These are phyloP conservation scores for Yarrowia keelungensis DNA, from an alignment of 805 yeast genomes.

Conservation along the genomic window DNA sequence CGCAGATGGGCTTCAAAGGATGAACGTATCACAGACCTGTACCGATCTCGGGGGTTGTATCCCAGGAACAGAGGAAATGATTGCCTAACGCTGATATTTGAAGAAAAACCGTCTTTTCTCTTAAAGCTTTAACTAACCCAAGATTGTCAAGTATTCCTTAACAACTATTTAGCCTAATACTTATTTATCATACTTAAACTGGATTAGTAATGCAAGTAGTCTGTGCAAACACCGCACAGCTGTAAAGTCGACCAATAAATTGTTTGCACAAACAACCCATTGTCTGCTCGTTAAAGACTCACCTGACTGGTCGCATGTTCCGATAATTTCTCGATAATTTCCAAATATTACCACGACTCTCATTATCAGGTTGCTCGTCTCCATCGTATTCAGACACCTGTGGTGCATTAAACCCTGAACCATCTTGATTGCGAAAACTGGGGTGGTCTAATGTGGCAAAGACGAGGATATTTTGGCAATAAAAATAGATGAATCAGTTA, in stretches of 20 bases:
- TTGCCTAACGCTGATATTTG: conserved; percentile 26
- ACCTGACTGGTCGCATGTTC: too few species aligned
- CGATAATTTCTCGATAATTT: too few species aligned
- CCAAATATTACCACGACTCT: too few species aligned
- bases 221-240: too few species aligned
- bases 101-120: background rate
- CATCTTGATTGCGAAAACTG: background rate
- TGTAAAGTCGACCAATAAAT: too few species aligned
- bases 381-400: background rate
- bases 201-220: too few species aligned
- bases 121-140: conserved; percentile 5
- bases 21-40: conserved; percentile 38
- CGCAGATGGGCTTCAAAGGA: conserved; percentile 10
- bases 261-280: too few species aligned
- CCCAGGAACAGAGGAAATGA: conserved; percentile 32
- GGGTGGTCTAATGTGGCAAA: too few species aligned
- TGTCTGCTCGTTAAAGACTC: too few species aligned
- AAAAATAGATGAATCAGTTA: too few species aligned
- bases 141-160: background rate
- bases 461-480: too few species aligned
- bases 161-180: background rate
- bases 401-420: conserved; percentile 7
- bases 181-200: too few species aligned
- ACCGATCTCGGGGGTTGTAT: conserved; percentile 36
- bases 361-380: background rate